These are phyloP conservation scores for Juglanconis oblonga DNA, from an alignment of 2,329 filamentous ascomycete genomes.

Conservation along the genomic window DNA sequence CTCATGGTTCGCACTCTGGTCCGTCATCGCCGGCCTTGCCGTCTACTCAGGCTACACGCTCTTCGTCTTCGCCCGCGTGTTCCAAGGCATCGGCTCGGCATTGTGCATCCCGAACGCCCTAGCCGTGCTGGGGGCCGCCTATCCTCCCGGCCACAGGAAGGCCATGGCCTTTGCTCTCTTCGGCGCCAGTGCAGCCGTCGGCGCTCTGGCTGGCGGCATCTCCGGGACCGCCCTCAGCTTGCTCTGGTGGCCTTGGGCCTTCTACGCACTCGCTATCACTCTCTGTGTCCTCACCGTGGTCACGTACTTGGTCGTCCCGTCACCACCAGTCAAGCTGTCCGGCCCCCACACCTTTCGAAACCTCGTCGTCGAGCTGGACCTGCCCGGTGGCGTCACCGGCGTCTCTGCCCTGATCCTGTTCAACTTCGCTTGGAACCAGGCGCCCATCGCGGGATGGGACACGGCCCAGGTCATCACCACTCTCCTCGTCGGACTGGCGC, in stretches of 20 bases:
- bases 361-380: constrained; percentile 24
- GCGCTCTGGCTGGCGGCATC: constrained; percentile 25
- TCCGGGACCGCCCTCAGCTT: constrained; percentile 28
- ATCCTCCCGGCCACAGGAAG: constrained; percentile 36
- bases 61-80: constrained; percentile 45
- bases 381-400: constrained; percentile 32
- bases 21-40: constrained; percentile 35
- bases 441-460: constrained; percentile 49
- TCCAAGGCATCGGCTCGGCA: constrained; percentile 54
- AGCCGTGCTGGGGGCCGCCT: constrained; percentile 52
- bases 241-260: constrained; percentile 31
- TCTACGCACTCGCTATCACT: constrained; percentile 24
- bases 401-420: constrained; percentile 50
- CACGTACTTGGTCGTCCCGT: constrained; percentile 20
- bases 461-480: constrained; percentile 47
- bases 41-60: constrained; percentile 28
- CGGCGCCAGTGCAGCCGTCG: constrained; percentile 30
- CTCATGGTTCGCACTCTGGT: constrained; percentile 39
- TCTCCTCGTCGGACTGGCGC: constrained; percentile 49
- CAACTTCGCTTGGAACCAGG: constrained; percentile 61
- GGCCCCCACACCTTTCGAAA: constrained; percentile 1
- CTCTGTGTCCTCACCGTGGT: constrained; percentile 24
- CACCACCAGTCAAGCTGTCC: constrained; percentile 10
- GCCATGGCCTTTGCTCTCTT: constrained; percentile 34
- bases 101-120: constrained; percentile 55